A percentile compares a stretch with the other conserved stretches of the same genome.
Conservation (phyloP, 2,329 filamentous ascomycete species). For the Fusarium euwallaceae region DNA sequence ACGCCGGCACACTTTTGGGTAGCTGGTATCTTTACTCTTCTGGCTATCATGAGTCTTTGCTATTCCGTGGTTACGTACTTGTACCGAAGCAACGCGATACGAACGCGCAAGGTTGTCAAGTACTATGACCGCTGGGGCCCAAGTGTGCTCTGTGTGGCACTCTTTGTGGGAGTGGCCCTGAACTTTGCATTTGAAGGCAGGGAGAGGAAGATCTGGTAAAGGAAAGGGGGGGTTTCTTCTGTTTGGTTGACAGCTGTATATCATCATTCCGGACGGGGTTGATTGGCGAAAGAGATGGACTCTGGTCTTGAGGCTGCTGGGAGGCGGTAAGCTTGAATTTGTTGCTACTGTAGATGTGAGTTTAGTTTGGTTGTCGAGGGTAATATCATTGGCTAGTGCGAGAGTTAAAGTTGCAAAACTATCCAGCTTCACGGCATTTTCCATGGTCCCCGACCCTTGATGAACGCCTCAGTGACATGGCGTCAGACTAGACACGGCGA, state of each 20-base stretch:
- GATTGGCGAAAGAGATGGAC: slow-evolving; percentile 15
- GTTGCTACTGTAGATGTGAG: background rate
- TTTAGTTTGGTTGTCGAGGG: background rate
- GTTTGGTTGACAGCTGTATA: slow-evolving; percentile 12
- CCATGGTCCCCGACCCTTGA: background rate
- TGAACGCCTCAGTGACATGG: background rate
- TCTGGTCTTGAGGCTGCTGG: background rate
- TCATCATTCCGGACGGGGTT: slow-evolving; percentile 16
- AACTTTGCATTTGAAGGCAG: slow-evolving; percentile 86
- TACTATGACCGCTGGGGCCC: slow-evolving; percentile 95
- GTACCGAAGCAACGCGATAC: slow-evolving; percentile 88
- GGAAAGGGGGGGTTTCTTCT: background rate
- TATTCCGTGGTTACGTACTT: slow-evolving; percentile 90
- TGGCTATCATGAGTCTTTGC: slow-evolving; percentile 82
- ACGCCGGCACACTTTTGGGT: slow-evolving; percentile 73
- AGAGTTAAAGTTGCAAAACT: slow-evolving; percentile 14
- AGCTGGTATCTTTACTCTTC: slow-evolving; percentile 82
- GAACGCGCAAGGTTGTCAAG: slow-evolving; percentile 83
- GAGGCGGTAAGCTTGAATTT: slow-evolving; percentile 17
- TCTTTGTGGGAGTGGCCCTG: slow-evolving; percentile 80
- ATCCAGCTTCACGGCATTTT: slow-evolving; percentile 2
- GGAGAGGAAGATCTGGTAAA: slow-evolving; percentile 67
- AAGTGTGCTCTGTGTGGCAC: slow-evolving; percentile 77
- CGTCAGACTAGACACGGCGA: slow-evolving; percentile 1
- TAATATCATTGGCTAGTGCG: slow-evolving; percentile 22